These are phyloP conservation scores for Monosporascus ibericus DNA, from an alignment of 2,329 filamentous ascomycete species.

Conservation along the genomic window DNA sequence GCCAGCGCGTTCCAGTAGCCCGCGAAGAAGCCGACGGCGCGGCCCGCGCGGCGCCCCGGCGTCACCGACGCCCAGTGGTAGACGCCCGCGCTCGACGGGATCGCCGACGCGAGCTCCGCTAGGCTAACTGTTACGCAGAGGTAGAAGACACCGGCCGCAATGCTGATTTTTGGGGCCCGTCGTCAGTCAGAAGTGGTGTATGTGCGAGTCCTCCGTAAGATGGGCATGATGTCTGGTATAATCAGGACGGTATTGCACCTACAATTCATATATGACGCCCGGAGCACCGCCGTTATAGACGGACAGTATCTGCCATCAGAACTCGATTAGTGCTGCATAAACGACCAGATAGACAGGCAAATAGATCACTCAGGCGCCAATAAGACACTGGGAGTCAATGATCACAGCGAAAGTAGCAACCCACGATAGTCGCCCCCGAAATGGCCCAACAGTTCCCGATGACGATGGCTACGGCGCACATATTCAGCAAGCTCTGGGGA, in stretches of 20 bases:
- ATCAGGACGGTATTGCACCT: background rate
- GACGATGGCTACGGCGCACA: slow-evolving; percentile 9
- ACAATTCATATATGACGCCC: slow-evolving; percentile 3
- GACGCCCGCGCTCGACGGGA: slow-evolving; percentile 55
- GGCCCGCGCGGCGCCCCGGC: slow-evolving; percentile 45
- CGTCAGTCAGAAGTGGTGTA: background rate
- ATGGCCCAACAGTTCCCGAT: slow-evolving; percentile 11
- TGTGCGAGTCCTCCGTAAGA: too few species aligned
- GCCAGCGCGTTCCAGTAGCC: slow-evolving; percentile 41
- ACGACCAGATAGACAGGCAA: background rate
- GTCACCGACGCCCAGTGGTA: slow-evolving; percentile 58
- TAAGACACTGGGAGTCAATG: background rate
- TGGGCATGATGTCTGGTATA: too few species aligned
- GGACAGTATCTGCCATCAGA: background rate
- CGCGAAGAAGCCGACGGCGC: slow-evolving; percentile 40
- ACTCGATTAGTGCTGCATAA: too few species aligned
- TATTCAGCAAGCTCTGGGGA: slow-evolving; percentile 3
- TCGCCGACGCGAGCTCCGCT: slow-evolving; percentile 54
- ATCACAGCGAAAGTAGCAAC: background rate
- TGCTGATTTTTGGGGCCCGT: slow-evolving; percentile 1
- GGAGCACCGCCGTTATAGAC: slow-evolving; percentile 1
- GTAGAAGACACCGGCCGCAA: slow-evolving; percentile 44
- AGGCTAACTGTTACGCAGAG: slow-evolving; percentile 52
- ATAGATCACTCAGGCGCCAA: background rate
- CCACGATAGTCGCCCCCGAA: slow-evolving; percentile 9